These are phyloP conservation scores for Meredithiella fracta DNA, from an alignment of 2,329 filamentous ascomycete genomes.

Conservation along the genomic window DNA sequence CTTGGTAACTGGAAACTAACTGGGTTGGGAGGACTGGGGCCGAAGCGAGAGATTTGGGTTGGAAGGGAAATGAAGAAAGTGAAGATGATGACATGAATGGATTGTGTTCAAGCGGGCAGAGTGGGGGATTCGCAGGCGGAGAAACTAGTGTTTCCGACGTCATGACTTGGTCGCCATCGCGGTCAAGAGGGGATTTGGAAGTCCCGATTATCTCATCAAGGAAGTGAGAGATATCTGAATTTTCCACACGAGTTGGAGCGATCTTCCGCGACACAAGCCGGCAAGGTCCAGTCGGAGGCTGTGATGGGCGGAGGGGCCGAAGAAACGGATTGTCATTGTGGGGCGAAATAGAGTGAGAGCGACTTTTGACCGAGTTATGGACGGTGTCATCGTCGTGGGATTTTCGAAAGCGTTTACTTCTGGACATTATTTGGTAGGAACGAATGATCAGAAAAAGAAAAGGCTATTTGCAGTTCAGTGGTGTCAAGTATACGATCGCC, in stretches of 20 bases:
- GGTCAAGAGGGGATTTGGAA: background rate
- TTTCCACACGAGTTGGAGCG: background rate
- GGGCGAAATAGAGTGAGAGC: background rate
- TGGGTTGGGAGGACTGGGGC: background rate
- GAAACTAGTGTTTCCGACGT: background rate
- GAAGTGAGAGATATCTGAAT: background rate
- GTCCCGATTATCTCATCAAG: background rate
- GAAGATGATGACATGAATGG: background rate
- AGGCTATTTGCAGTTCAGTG: background rate
- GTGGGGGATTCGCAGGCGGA: background rate
- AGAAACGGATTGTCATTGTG: background rate
- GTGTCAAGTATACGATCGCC: background rate
- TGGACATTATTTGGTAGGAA: background rate
- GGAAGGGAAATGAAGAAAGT: no score
- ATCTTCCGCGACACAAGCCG: background rate
- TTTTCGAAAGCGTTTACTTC: background rate
- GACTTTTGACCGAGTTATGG: background rate
- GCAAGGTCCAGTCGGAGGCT: background rate
- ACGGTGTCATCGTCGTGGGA: background rate
- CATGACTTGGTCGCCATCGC: background rate
- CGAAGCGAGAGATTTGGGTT: background rate
- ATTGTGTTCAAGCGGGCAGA: background rate
- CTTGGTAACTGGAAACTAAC: background rate
- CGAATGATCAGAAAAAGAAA: background rate
- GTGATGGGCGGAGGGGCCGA: background rate